phyloP scores from a whole-genome alignment of 1,284 basidiomycete species.

The Schizopora paradoxa region DNA sequence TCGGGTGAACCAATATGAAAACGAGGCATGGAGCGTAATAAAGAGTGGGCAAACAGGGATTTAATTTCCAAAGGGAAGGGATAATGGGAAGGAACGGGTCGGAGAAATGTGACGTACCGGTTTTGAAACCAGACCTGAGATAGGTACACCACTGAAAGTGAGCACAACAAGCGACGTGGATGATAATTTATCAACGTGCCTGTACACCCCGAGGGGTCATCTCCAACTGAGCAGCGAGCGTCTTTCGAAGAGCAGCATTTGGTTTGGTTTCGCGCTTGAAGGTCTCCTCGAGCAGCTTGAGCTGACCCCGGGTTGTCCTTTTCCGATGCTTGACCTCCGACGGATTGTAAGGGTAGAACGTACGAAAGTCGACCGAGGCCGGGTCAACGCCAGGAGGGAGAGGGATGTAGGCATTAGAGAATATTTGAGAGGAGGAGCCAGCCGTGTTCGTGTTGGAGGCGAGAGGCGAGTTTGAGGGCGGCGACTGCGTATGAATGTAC shows the following conservation, averaged over 20 bases:
- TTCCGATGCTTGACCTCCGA: conserved; percentile 90
- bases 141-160: no score
- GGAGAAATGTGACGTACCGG: conserved; percentile 55
- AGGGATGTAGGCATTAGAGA: conserved; percentile 38
- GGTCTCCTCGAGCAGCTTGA: conserved; percentile 80
- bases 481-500: conserved; percentile 7
- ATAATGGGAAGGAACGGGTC: no score
- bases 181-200: conserved; percentile 58
- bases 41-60: neutral
- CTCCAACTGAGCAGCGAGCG: conserved; percentile 74
- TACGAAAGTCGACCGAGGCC: conserved; percentile 53
- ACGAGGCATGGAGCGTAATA: neutral
- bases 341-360: conserved; percentile 79
- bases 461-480: conserved; percentile 19
- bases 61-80: no score
- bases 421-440: conserved; percentile 25
- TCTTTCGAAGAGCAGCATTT: conserved; percentile 73
- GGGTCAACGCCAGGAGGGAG: conserved; percentile 56
- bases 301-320: conserved; percentile 76
- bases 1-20: conserved; percentile 1
- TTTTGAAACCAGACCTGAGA: conserved; percentile 87
- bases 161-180: no score
- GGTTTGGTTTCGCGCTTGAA: conserved; percentile 88
- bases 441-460: conserved; percentile 17
- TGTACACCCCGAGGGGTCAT: conserved; percentile 93